Conservation (phyloP, 441 rosid species). For the Bruguiera hainesii region DNA sequence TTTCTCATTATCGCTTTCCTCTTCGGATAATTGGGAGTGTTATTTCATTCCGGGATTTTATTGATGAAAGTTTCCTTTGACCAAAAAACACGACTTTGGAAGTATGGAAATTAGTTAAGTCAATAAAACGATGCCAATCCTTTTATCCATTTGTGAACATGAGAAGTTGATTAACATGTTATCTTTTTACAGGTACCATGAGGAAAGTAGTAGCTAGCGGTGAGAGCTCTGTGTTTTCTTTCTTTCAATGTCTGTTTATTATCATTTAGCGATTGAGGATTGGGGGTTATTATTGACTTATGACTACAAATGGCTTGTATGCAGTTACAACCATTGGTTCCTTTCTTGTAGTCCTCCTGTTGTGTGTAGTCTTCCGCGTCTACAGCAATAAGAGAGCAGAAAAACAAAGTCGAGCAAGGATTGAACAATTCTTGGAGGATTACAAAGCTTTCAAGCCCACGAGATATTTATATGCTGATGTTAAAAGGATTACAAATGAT, state of each 20-base stretch:
- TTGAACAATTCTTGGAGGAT: conserved; percentile 27
- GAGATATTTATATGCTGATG: conserved; percentile 27
- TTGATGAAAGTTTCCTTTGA: too few species aligned
- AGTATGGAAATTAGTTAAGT: background rate
- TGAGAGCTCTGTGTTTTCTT: background rate
- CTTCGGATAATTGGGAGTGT: too few species aligned
- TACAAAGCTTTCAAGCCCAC: conserved; percentile 30
- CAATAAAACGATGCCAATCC: background rate
- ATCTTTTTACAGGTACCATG: background rate
- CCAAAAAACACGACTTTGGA: too few species aligned
- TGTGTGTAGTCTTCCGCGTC: background rate
- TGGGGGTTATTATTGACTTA: background rate
- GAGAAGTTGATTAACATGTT: background rate
- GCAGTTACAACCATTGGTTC: conserved; percentile 12
- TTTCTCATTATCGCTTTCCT: too few species aligned
- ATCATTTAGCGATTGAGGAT: background rate
- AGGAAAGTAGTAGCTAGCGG: background rate
- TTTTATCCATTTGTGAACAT: background rate
- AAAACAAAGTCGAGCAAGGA: conserved; percentile 15
- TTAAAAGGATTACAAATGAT: conserved; percentile 27
- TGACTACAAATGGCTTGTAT: background rate
- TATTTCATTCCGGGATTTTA: too few species aligned
- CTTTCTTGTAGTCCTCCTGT: background rate
- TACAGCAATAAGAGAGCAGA: conserved; percentile 16
- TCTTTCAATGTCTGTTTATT: background rate